A percentile compares a stretch with the other conserved stretches of the same genome.
Evolutionary conservation across 768 basidiomycete genomes (phyloP).

Genomic region (Rhodotorula diobovata): DNA sequence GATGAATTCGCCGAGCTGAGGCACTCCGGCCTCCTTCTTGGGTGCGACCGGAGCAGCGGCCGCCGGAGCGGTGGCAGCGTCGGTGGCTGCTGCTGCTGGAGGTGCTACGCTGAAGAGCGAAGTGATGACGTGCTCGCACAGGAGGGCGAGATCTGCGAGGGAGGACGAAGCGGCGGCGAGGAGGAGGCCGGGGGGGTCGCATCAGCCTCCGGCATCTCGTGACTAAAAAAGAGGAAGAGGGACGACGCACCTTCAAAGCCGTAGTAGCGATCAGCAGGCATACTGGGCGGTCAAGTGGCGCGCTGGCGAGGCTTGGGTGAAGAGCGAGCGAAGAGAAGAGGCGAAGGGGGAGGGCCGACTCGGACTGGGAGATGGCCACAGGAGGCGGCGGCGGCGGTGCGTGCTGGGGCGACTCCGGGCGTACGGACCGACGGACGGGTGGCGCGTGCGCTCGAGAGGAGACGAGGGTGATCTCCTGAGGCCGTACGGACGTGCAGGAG

Average conservation of each 20-base stretch:
- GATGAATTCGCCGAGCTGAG: slow-evolving; percentile 39
- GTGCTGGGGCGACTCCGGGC: too few relatives aligned
- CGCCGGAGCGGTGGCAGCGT: not conserved
- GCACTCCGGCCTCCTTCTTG: slow-evolving; percentile 5
- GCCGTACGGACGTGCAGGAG: too few relatives aligned
- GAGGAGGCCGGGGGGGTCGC: not conserved
- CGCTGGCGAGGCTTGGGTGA: too few relatives aligned
- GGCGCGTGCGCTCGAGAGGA: too few relatives aligned
- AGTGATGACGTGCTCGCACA: slow-evolving; percentile 40
- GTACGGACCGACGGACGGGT: too few relatives aligned
- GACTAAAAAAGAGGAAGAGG: too few relatives aligned
- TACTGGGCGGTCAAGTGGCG: too few relatives aligned
- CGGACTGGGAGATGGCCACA: too few relatives aligned
- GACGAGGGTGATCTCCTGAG: too few relatives aligned
- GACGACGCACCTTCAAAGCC: slow-evolving; percentile 25
- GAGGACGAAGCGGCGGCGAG: not conserved
- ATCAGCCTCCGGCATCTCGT: not conserved
- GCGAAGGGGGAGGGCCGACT: not conserved
- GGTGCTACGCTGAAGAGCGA: slow-evolving; percentile 27
- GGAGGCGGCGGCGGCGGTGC: too few relatives aligned
- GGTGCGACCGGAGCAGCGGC: not conserved
- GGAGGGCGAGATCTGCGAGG: slow-evolving; percentile 29
- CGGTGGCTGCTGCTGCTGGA: not conserved
- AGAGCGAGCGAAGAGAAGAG: slow-evolving; percentile 48
- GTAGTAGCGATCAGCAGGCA: slow-evolving; percentile 28